These are phyloP conservation scores for Solanum peruvianum DNA, from an alignment of 257 asterid genomes.

Conservation along the genomic window DNA sequence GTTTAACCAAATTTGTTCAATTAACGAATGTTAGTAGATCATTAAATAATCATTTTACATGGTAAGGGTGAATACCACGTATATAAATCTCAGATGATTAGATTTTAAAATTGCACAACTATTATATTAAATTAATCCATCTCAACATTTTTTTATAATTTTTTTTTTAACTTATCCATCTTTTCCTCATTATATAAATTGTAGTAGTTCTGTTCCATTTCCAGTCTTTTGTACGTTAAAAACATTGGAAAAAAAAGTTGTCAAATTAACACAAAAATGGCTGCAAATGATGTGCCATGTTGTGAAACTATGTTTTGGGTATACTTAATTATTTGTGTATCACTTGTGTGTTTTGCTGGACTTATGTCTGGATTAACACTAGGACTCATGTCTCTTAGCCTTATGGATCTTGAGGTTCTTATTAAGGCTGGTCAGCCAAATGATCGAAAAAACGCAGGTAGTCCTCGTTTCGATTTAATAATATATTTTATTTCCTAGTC, in stretches of 20 bases:
- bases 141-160: background rate
- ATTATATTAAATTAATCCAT: background rate
- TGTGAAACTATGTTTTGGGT: constrained; percentile 88
- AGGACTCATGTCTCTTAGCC: constrained; percentile 88
- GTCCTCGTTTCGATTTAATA: background rate
- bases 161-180: background rate
- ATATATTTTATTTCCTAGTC: background rate
- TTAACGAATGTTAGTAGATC: background rate
- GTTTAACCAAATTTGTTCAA: background rate
- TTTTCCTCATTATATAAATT: background rate
- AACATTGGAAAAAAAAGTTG: background rate
- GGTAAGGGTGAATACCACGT: background rate
- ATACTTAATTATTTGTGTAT: constrained; percentile 39
- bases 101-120: background rate
- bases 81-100: background rate
- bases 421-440: constrained; percentile 64
- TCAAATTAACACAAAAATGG: constrained; percentile 27
- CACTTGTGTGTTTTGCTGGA: constrained; percentile 72
- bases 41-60: background rate
- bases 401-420: constrained; percentile 84
- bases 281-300: constrained; percentile 91
- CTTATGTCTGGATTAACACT: constrained; percentile 90
- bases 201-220: background rate
- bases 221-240: background rate
- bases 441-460: constrained; percentile 65